Evolutionary conservation across 495 filamentous ascomycete genomes (phyloP).

Genomic region (Penicillium argentinense): DNA sequence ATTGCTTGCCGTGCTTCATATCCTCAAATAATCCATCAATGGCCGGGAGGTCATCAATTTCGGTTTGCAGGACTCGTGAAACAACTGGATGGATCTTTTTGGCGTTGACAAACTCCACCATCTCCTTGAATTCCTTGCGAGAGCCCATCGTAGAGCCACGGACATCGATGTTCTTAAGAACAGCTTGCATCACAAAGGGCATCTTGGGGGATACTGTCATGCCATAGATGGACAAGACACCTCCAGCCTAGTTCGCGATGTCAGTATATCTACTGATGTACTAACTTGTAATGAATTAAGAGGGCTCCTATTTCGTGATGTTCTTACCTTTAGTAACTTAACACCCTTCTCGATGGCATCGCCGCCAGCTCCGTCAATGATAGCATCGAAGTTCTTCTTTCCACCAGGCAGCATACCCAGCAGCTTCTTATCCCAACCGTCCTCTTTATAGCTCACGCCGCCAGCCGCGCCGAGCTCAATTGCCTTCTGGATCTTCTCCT

Average conservation of each 20-base stretch:
- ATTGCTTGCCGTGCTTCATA: conserved; percentile 72
- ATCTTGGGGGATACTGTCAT: conserved; percentile 77
- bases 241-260: conserved; percentile 48
- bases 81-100: conserved; percentile 67
- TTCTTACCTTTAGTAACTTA: conserved; percentile 56
- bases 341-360: conserved; percentile 61
- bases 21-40: conserved; percentile 73
- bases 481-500: conserved; percentile 65
- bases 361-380: conserved; percentile 78
- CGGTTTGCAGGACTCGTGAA: conserved; percentile 54
- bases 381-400: conserved; percentile 62
- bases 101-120: conserved; percentile 69
- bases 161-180: conserved; percentile 75
- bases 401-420: conserved; percentile 50
- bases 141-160: conserved; percentile 75
- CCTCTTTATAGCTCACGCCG: conserved; percentile 66
- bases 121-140: conserved; percentile 70
- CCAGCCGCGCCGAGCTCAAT: conserved; percentile 64
- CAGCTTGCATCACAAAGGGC: conserved; percentile 67
- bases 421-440: conserved; percentile 69
- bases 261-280: not conserved
- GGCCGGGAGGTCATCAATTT: conserved; percentile 62
- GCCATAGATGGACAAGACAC: conserved; percentile 68
- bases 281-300: not conserved
- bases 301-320: too few relatives aligned